Percentiles rank a stretch among this genome's conserved stretches.
These are phyloP conservation scores for Cryptococcus hybrid DNA, from an alignment of 1,284 basidiomycete genomes.

Conservation along the genomic window DNA sequence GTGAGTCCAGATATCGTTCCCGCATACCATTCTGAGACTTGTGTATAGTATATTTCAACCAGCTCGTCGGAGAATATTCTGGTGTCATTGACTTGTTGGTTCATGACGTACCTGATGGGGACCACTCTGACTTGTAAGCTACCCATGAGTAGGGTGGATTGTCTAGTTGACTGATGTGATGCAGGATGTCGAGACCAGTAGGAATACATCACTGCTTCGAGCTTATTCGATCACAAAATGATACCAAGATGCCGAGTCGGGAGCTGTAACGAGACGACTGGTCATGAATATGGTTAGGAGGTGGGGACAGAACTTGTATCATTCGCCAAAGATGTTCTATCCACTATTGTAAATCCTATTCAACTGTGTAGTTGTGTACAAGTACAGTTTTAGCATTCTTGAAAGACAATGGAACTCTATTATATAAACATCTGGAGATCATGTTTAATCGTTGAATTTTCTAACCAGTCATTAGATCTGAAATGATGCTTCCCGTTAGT, in stretches of 20 bases:
- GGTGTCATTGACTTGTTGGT: slow-evolving; percentile 16
- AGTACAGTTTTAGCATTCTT: too few species aligned
- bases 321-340: too few species aligned
- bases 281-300: too few species aligned
- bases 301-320: too few species aligned
- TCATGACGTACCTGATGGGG: slow-evolving; percentile 29
- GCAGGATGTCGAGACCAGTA: slow-evolving; percentile 19
- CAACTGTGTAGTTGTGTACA: too few species aligned
- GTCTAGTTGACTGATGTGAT: background rate
- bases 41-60: slow-evolving; percentile 25
- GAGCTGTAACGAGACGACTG: too few species aligned
- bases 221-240: slow-evolving; percentile 12
- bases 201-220: slow-evolving; percentile 24
- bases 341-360: too few species aligned
- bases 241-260: background rate
- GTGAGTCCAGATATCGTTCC: slow-evolving; percentile 9
- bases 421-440: slow-evolving; percentile 9
- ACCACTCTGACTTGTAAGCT: slow-evolving; percentile 30
- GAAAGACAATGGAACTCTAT: background rate
- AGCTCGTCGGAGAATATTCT: slow-evolving; percentile 12
- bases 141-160: background rate
- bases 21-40: too few species aligned
- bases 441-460: slow-evolving; percentile 12
- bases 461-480: slow-evolving; percentile 16
- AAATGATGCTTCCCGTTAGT: background rate